These are phyloP conservation scores for Phytophthora constricta DNA, from an alignment of 352 stramenopile species.

Conservation along the genomic window DNA sequence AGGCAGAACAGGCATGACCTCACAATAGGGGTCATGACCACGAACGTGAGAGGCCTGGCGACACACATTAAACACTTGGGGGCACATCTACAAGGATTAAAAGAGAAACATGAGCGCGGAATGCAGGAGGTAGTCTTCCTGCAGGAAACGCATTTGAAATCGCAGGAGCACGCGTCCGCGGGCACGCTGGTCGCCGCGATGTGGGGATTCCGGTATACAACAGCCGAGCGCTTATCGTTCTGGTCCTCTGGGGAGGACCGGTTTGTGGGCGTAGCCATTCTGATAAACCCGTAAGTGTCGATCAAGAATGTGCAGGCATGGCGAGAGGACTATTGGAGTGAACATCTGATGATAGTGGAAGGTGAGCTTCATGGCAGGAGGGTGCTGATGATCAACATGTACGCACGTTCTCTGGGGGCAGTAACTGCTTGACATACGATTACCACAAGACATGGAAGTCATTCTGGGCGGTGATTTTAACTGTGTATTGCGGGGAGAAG, in stretches of 20 bases:
- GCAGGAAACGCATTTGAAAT: slow-evolving; percentile 15
- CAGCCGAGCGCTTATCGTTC: neutral
- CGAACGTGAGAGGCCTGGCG: slow-evolving; percentile 7
- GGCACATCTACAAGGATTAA: slow-evolving; percentile 9
- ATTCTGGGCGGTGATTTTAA: slow-evolving; percentile 19
- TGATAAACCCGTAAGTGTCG: slow-evolving; percentile 12
- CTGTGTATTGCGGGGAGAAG: neutral
- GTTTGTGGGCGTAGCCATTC: slow-evolving; percentile 11
- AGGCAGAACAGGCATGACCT: neutral
- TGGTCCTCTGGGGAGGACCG: neutral
- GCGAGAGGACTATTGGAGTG: neutral
- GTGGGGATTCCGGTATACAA: slow-evolving; percentile 7
- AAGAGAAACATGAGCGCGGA: slow-evolving; percentile 8
- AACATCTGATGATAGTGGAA: slow-evolving; percentile 9
- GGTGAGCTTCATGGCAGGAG: neutral
- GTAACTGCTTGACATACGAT: neutral
- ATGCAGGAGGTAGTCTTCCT: slow-evolving; percentile 1
- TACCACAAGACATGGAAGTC: neutral
- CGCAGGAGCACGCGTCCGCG: neutral
- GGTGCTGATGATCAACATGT: slow-evolving; percentile 15
- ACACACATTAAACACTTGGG: neutral
- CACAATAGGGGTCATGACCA: slow-evolving; percentile 1
- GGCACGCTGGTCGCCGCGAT: neutral
- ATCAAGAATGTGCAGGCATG: slow-evolving; percentile 1
- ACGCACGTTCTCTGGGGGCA: neutral